These are phyloP conservation scores for Aphanomyces cochlioides DNA, from an alignment of 352 stramenopile species.

Conservation along the genomic window DNA sequence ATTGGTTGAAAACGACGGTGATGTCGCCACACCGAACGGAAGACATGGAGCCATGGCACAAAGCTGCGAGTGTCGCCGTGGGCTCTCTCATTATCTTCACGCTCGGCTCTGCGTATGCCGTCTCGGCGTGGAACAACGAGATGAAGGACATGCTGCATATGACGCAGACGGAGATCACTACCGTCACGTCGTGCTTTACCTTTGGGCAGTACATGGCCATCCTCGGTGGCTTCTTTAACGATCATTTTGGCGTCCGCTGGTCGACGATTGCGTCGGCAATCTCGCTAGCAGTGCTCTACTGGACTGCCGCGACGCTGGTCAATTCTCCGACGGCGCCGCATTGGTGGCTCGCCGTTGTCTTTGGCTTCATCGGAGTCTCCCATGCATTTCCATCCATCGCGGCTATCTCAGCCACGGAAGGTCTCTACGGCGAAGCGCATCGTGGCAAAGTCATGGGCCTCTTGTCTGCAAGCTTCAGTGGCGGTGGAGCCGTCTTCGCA, in stretches of 20 bases:
- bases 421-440: conserved; percentile 56
- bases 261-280: conserved; percentile 44
- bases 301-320: conserved; percentile 37
- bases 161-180: conserved; percentile 63
- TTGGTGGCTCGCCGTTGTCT: conserved; percentile 44
- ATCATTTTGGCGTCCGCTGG: conserved; percentile 54
- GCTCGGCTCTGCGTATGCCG: conserved; percentile 67
- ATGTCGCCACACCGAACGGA: no score
- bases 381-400: conserved; percentile 70
- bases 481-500: conserved; percentile 61
- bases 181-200: conserved; percentile 69
- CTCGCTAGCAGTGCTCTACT: conserved; percentile 47
- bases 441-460: conserved; percentile 72
- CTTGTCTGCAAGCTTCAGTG: conserved; percentile 61
- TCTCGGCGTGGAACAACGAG: conserved; percentile 81
- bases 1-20: no score
- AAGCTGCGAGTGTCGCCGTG: background rate
- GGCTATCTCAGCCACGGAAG: conserved; percentile 63
- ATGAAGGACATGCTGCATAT: conserved; percentile 49
- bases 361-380: conserved; percentile 53
- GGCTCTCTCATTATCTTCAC: conserved; percentile 21
- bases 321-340: conserved; percentile 24
- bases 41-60: background rate
- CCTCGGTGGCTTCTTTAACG: conserved; percentile 56
- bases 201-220: conserved; percentile 77